These are phyloP conservation scores for Colletotrichum sp. DNA, from an alignment of 2,329 filamentous ascomycete species.

Conservation along the genomic window DNA sequence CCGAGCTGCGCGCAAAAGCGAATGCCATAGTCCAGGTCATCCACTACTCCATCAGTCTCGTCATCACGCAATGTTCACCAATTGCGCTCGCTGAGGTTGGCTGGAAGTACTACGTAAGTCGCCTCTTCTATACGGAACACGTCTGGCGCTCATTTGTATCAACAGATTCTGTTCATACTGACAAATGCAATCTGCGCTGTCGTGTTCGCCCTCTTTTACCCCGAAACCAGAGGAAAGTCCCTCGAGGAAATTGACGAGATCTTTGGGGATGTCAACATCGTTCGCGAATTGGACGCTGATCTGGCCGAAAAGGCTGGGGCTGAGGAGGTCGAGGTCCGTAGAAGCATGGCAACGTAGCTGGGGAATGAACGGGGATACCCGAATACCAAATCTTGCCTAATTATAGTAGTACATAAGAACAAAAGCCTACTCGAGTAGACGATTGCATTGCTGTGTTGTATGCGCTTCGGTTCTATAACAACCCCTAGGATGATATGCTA, in stretches of 20 bases:
- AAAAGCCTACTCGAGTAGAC: neutral
- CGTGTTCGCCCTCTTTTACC: neutral
- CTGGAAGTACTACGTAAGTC: slow-evolving; percentile 44
- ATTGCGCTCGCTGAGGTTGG: slow-evolving; percentile 42
- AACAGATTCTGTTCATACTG: slow-evolving; percentile 41
- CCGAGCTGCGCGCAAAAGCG: slow-evolving; percentile 43
- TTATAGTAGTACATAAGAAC: neutral
- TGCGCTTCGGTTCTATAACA: neutral
- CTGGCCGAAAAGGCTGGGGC: slow-evolving; percentile 23
- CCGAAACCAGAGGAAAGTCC: slow-evolving; percentile 35
- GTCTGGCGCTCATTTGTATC: rapidly evolving
- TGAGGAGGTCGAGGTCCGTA: slow-evolving; percentile 9
- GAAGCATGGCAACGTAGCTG: neutral
- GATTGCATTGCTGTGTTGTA: neutral
- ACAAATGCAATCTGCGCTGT: slow-evolving; percentile 41
- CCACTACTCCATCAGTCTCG: slow-evolving; percentile 43
- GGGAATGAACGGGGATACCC: neutral
- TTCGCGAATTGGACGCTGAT: slow-evolving; percentile 24
- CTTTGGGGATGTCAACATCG: slow-evolving; percentile 39
- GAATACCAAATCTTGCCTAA: neutral
- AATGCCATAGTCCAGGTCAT: slow-evolving; percentile 45
- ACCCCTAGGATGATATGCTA: neutral
- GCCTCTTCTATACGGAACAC: neutral
- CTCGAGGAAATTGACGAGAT: slow-evolving; percentile 44
- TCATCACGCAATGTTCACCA: slow-evolving; percentile 45